These are phyloP conservation scores for Barnettozyma sucrosica DNA, from an alignment of 805 yeast species.

Conservation along the genomic window DNA sequence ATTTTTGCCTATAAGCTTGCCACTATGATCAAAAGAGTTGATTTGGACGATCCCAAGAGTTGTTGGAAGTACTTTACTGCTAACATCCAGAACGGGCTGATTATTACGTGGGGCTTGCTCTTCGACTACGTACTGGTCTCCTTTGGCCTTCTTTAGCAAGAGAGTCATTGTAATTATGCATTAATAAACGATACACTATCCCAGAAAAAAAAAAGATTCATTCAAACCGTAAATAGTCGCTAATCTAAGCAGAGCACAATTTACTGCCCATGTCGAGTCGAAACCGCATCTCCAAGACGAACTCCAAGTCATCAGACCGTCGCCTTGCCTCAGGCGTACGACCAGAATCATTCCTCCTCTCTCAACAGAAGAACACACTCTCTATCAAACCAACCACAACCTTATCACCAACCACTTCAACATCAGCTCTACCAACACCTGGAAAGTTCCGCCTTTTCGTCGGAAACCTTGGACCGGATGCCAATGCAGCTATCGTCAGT, in stretches of 20 bases:
- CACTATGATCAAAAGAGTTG: constrained; percentile 63
- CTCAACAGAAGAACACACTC: constrained; percentile 21
- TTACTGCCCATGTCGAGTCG: background rate
- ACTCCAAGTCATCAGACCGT: constrained; percentile 44
- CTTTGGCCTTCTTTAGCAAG: constrained; percentile 38
- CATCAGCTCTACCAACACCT: constrained; percentile 1
- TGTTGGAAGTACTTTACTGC: constrained; percentile 80
- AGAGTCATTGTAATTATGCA: background rate
- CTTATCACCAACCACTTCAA: background rate
- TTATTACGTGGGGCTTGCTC: constrained; percentile 59
- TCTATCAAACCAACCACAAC: constrained; percentile 13
- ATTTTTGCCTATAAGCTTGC: constrained; percentile 65
- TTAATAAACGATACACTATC: too few relatives aligned
- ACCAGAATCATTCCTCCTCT: constrained; percentile 39
- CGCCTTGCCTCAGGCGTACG: constrained; percentile 44
- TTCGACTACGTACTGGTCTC: constrained; percentile 54
- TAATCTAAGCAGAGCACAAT: background rate
- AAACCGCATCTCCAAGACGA: constrained; percentile 9
- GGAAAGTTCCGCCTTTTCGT: constrained; percentile 59
- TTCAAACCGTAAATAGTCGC: too few relatives aligned
- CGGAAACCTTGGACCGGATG: constrained; percentile 69
- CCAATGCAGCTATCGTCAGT: constrained; percentile 48
- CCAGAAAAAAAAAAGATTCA: constrained; percentile 4
- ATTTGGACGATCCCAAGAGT: constrained; percentile 69
- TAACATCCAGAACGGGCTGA: constrained; percentile 73